A percentile compares a stretch with the other conserved stretches of the same genome.
phyloP scores from a whole-genome alignment of 2,329 filamentous ascomycete species.

The Scedosporium boydii region DNA sequence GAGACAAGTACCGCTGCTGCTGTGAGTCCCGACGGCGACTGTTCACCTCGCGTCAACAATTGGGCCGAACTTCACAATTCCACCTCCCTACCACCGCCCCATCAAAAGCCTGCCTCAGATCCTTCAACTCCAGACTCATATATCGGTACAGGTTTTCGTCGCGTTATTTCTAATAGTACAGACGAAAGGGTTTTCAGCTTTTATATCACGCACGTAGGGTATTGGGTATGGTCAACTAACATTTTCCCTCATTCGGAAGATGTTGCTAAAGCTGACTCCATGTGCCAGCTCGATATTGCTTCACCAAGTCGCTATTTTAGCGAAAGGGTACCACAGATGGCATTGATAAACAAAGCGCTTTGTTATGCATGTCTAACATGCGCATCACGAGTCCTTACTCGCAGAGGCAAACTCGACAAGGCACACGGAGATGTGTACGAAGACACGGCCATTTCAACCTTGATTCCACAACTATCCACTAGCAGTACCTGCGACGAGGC shows the following conservation, averaged over 20 bases:
- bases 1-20: too few relatives aligned
- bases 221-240: neutral
- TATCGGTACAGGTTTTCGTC: neutral
- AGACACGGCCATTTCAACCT: neutral
- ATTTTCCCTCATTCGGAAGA: neutral
- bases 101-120: too few relatives aligned
- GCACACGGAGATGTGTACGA: neutral
- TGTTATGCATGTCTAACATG: conserved; percentile 5
- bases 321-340: neutral
- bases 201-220: neutral
- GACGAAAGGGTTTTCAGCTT: neutral
- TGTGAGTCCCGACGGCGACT: too few relatives aligned
- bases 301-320: neutral
- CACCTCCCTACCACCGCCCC: too few relatives aligned
- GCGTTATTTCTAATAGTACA: neutral
- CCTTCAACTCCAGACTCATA: too few relatives aligned
- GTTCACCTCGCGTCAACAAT: too few relatives aligned
- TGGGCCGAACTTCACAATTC: too few relatives aligned
- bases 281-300: neutral
- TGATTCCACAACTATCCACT: neutral
- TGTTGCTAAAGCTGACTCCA: neutral
- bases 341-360: neutral
- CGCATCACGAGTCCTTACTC: conserved; percentile 1
- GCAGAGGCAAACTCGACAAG: neutral
- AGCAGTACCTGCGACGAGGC: neutral